phyloP scores from a whole-genome alignment of 495 filamentous ascomycete species.

The Talaromyces adpressus region DNA sequence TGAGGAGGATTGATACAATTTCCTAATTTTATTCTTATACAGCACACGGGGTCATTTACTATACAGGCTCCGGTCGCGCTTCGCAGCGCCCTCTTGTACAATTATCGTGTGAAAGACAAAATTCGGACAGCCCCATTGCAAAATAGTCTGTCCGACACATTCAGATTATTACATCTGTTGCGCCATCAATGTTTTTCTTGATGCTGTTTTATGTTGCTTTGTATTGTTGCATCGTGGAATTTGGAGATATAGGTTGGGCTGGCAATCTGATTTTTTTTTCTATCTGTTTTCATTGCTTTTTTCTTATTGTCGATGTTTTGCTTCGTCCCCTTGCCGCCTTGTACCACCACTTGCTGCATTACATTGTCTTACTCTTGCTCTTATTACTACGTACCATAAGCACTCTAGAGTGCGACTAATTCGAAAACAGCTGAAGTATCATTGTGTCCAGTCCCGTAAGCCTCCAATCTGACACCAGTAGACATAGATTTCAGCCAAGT shows the following conservation, averaged over 20 bases:
- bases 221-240: slow-evolving; percentile 6
- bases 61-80: background rate
- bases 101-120: background rate
- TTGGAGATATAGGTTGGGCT: slow-evolving; percentile 7
- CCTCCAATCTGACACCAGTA: background rate
- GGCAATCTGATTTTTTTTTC: slow-evolving; percentile 6
- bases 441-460: background rate
- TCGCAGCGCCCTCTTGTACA: slow-evolving; percentile 9
- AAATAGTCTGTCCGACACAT: background rate
- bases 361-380: background rate
- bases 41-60: background rate
- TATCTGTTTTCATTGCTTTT: background rate
- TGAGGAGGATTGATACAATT: slow-evolving; percentile 3
- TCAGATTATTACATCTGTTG: background rate
- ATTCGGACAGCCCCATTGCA: too few species aligned
- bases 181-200: background rate
- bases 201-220: background rate
- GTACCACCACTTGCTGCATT: slow-evolving; percentile 6
- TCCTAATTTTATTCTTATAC: slow-evolving; percentile 6
- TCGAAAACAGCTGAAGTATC: slow-evolving; percentile 1
- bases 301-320: background rate
- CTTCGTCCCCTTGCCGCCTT: slow-evolving; percentile 2
- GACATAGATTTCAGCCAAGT: background rate
- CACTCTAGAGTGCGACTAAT: background rate
- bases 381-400: background rate